These are phyloP conservation scores for Biancaea sappan DNA, from an alignment of 306 rosid species.

Conservation along the genomic window DNA sequence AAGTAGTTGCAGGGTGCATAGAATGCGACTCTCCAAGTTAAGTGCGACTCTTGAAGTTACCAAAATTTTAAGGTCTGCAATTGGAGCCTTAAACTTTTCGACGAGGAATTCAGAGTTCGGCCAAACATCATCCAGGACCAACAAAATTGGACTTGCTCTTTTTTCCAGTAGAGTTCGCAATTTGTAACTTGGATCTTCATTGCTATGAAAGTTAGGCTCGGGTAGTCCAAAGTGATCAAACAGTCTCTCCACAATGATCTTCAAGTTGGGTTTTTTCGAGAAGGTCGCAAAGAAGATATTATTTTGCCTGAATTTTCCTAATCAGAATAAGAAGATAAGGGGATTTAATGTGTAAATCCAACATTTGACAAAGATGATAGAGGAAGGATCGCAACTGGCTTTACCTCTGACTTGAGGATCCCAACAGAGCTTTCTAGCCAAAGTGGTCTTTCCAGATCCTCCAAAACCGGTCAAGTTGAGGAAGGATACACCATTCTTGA, in stretches of 20 bases:
- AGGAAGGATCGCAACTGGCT: neutral
- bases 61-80: slow-evolving; percentile 57
- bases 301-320: slow-evolving; percentile 48
- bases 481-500: slow-evolving; percentile 31
- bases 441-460: slow-evolving; percentile 66
- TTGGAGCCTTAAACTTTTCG: slow-evolving; percentile 40
- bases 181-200: slow-evolving; percentile 42
- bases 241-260: slow-evolving; percentile 48
- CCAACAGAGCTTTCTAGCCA: slow-evolving; percentile 59
- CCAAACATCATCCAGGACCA: slow-evolving; percentile 81
- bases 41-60: slow-evolving; percentile 69
- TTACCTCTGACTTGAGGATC: slow-evolving; percentile 49
- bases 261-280: slow-evolving; percentile 49
- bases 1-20: slow-evolving; percentile 38
- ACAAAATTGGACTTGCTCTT: slow-evolving; percentile 35
- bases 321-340: slow-evolving; percentile 31
- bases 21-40: slow-evolving; percentile 37
- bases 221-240: slow-evolving; percentile 34
- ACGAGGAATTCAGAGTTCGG: slow-evolving; percentile 47
- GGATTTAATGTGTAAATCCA: slow-evolving; percentile 21
- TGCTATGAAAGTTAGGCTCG: slow-evolving; percentile 46
- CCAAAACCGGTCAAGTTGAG: slow-evolving; percentile 64
- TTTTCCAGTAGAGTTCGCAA: slow-evolving; percentile 40
- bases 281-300: slow-evolving; percentile 56
- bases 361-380: neutral